Conservation (phyloP, 345 rosid species). For the Pugionium dolabratum region DNA sequence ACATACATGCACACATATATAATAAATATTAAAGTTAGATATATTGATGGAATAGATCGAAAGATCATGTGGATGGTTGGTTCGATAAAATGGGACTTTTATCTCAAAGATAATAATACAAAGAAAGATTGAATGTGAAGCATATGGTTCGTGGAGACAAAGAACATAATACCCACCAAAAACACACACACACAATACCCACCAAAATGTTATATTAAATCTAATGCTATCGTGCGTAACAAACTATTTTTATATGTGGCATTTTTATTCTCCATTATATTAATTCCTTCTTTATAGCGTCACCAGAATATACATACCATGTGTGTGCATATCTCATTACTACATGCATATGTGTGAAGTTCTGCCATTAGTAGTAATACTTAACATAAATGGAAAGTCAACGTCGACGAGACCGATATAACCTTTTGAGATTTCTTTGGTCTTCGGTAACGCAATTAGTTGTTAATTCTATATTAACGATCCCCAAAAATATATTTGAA, state of each 20-base stretch:
- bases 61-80: conserved; percentile 36
- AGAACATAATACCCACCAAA: conserved; percentile 43
- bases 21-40: not conserved
- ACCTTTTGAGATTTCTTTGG: conserved; percentile 28
- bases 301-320: conserved; percentile 39
- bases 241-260: conserved; percentile 20
- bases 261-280: conserved; percentile 21
- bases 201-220: conserved; percentile 23
- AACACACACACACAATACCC: conserved; percentile 31
- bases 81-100: conserved; percentile 6
- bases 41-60: conserved; percentile 19
- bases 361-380: conserved; percentile 9
- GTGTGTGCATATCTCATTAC: conserved; percentile 11
- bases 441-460: conserved; percentile 22
- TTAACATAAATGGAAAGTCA: conserved; percentile 23
- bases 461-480: conserved; percentile 14
- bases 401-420: conserved; percentile 18
- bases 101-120: conserved; percentile 15
- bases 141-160: conserved; percentile 42
- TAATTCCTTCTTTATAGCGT: conserved; percentile 51
- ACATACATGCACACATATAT: conserved; percentile 18
- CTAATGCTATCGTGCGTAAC: conserved; percentile 38
- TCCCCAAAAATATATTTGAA: conserved; percentile 20
- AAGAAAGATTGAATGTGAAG: conserved; percentile 26
- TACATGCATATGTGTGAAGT: conserved; percentile 2